A percentile compares a stretch with the other conserved stretches of the same genome.
phyloP scores from a whole-genome alignment of 768 basidiomycete genomes.

The Amanita exitialis region DNA sequence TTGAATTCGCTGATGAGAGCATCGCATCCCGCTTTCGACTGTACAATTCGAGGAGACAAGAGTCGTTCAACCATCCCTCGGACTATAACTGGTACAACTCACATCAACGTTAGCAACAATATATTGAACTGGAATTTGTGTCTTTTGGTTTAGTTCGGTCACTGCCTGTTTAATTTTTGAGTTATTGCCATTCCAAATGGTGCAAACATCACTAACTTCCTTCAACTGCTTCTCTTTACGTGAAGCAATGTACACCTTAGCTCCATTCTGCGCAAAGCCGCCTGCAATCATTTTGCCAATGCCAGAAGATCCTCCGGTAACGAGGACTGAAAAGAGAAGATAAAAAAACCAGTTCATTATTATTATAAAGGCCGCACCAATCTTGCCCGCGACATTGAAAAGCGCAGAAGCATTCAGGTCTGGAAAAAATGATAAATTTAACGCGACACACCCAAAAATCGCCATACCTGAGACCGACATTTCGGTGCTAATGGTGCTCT shows the following conservation, averaged over 20 bases:
- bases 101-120: conserved; percentile 69
- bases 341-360: background rate
- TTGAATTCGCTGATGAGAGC: conserved; percentile 59
- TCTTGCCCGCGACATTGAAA: conserved; percentile 62
- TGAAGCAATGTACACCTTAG: conserved; percentile 83
- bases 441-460: background rate
- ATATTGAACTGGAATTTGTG: conserved; percentile 47
- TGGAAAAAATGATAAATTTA: conserved; percentile 11
- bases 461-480: conserved; percentile 14
- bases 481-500: background rate
- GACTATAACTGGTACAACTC: conserved; percentile 17
- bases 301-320: conserved; percentile 79
- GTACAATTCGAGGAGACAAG: background rate
- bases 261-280: conserved; percentile 78
- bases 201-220: conserved; percentile 35
- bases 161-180: conserved; percentile 25
- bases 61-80: background rate
- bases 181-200: background rate
- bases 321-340: conserved; percentile 38
- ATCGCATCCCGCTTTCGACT: conserved; percentile 78
- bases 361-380: conserved; percentile 28
- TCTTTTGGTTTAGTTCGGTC: conserved; percentile 48
- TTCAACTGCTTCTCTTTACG: conserved; percentile 73
- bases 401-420: conserved; percentile 46
- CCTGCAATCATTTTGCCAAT: conserved; percentile 81